Percentiles rank a stretch among this genome's conserved stretches.
Conservation (phyloP, 2,329 filamentous ascomycete genomes). For the Bimuria novae-zelandiae region DNA sequence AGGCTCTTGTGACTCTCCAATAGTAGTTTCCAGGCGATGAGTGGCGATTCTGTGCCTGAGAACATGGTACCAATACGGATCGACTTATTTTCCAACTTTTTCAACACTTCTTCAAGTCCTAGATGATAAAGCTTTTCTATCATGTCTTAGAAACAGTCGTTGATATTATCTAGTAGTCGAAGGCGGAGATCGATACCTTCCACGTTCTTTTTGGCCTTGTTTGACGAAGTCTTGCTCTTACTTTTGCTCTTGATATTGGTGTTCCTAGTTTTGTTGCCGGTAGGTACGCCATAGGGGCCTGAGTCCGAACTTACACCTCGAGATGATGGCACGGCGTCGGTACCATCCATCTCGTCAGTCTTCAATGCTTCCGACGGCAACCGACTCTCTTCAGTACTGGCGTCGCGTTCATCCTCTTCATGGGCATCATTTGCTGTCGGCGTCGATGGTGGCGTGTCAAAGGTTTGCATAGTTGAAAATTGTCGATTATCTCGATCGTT, state of each 20-base stretch:
- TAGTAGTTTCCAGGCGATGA: conserved; percentile 67
- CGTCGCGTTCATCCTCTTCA: too few species aligned
- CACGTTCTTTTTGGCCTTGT: not conserved
- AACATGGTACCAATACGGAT: conserved; percentile 72
- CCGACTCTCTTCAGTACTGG: too few species aligned
- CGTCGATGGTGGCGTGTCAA: too few species aligned
- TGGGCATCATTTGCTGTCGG: too few species aligned
- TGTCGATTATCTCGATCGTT: too few species aligned
- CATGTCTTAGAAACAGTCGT: conserved; percentile 58
- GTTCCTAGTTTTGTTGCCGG: not conserved
- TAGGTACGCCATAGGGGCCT: not conserved
- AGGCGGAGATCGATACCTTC: conserved; percentile 40
- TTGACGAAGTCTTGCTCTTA: not conserved
- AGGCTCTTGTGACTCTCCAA: conserved; percentile 30
- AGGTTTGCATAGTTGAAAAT: too few species aligned
- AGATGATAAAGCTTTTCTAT: conserved; percentile 42
- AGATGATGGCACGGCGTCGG: too few species aligned
- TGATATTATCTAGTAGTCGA: conserved; percentile 53
- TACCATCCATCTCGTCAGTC: too few species aligned
- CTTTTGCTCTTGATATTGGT: not conserved
- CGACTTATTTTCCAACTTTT: conserved; percentile 41
- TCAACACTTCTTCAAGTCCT: conserved; percentile 43
- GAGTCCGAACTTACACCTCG: not conserved
- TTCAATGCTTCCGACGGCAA: too few species aligned
- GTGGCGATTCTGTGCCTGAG: conserved; percentile 76